These are phyloP conservation scores for Musa balbisiana DNA, from an alignment of 202 grass and related monocot species.

Conservation along the genomic window DNA sequence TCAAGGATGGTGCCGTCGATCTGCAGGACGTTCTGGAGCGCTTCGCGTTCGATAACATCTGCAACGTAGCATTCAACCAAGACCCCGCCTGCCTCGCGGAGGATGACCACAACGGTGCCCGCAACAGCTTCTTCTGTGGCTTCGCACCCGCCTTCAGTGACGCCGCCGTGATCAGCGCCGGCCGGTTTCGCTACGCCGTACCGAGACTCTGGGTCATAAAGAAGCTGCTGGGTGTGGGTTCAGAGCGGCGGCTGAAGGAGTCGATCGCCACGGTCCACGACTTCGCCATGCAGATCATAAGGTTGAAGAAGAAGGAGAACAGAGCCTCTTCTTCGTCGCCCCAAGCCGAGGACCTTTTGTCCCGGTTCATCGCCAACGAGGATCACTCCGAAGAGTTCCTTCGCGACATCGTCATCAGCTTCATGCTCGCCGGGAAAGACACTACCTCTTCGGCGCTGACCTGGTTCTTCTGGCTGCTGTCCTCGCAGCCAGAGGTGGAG, in stretches of 20 bases:
- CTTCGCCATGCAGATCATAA: slow-evolving; percentile 47
- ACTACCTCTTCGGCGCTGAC: slow-evolving; percentile 55
- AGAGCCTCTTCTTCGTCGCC: not conserved
- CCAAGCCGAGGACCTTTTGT: slow-evolving; percentile 46
- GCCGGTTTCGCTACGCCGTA: slow-evolving; percentile 51
- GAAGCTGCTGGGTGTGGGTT: slow-evolving; percentile 47
- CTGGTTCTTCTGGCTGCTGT: slow-evolving; percentile 59
- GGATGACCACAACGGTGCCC: slow-evolving; percentile 25
- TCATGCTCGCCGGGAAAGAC: slow-evolving; percentile 58
- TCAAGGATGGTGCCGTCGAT: slow-evolving; percentile 9
- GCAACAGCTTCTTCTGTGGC: not conserved
- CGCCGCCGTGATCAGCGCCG: slow-evolving; percentile 27
- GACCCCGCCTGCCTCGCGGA: slow-evolving; percentile 55
- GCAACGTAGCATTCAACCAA: slow-evolving; percentile 55
- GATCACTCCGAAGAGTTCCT: slow-evolving; percentile 42
- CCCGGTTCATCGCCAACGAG: slow-evolving; percentile 45
- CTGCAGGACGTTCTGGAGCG: slow-evolving; percentile 61
- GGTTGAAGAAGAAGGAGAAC: slow-evolving; percentile 39
- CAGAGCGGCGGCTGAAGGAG: slow-evolving; percentile 47
- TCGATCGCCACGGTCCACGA: slow-evolving; percentile 47
- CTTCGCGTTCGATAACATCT: slow-evolving; percentile 66
- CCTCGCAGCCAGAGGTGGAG: slow-evolving; percentile 45
- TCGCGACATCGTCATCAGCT: slow-evolving; percentile 75
- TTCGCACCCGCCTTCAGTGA: slow-evolving; percentile 24
- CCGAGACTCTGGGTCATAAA: slow-evolving; percentile 49